A percentile compares a stretch with the other conserved stretches of the same genome.
phyloP scores from a whole-genome alignment of 371 early-diverging fungal genomes.

The Mortierella sp. region DNA sequence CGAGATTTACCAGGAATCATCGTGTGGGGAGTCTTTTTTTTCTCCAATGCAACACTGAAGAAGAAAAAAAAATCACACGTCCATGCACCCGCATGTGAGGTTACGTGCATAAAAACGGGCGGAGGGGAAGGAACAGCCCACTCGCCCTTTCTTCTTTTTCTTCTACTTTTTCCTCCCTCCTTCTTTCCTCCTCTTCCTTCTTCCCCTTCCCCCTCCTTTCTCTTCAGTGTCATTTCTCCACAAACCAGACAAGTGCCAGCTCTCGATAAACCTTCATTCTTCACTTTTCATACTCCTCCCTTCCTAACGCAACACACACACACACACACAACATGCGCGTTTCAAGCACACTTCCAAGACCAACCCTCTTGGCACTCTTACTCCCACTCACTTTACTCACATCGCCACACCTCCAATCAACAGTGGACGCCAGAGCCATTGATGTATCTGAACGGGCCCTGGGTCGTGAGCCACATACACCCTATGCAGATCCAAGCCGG shows the following conservation, averaged over 20 bases:
- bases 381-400: not conserved
- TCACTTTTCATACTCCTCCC: not conserved
- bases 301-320: not conserved
- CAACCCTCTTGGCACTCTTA: not conserved
- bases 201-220: not conserved
- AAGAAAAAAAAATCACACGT: too few relatives aligned
- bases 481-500: not conserved
- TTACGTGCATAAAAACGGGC: too few relatives aligned
- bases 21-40: too few relatives aligned
- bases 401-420: not conserved
- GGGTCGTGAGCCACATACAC: constrained; percentile 1
- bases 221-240: not conserved
- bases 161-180: not conserved
- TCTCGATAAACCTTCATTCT: too few relatives aligned
- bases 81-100: too few relatives aligned
- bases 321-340: not conserved
- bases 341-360: not conserved
- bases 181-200: not conserved
- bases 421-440: not conserved
- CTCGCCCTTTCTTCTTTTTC: not conserved
- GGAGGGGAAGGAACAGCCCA: not conserved
- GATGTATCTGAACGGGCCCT: not conserved
- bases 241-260: too few relatives aligned
- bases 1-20: too few relatives aligned
- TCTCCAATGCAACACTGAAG: too few relatives aligned